A percentile compares a stretch with the other conserved stretches of the same genome.
phyloP scores from a whole-genome alignment of 495 filamentous ascomycete genomes.

The Xylaria telfairii region DNA sequence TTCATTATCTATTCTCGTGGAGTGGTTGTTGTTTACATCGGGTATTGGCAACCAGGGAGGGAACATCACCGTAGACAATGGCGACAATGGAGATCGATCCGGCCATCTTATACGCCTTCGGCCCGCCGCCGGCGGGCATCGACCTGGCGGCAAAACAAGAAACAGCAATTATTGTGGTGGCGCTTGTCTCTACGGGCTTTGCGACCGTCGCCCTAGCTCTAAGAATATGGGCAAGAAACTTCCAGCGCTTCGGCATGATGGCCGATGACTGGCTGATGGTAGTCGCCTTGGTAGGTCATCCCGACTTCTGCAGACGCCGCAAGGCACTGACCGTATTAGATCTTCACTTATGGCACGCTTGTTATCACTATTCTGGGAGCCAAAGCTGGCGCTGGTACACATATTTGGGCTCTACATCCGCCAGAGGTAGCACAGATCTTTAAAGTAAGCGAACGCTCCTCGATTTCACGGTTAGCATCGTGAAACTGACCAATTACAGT shows the following conservation, averaged over 20 bases:
- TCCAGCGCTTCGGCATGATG: constrained; percentile 37
- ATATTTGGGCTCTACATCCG: constrained; percentile 39
- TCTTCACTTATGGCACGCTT: constrained; percentile 39
- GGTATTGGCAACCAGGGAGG: background rate
- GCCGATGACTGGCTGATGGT: constrained; percentile 48
- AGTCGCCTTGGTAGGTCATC: constrained; percentile 37
- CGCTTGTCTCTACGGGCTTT: constrained; percentile 30
- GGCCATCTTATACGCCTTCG: constrained; percentile 30
- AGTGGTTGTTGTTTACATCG: constrained; percentile 1
- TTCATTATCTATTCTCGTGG: constrained; percentile 16
- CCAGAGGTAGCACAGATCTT: constrained; percentile 30
- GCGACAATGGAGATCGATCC: constrained; percentile 30
- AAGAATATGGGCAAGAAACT: constrained; percentile 40
- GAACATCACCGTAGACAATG: constrained; percentile 2
- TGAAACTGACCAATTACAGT: constrained; percentile 22
- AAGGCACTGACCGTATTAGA: constrained; percentile 17
- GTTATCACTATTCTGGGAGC: constrained; percentile 35
- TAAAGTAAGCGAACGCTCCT: constrained; percentile 17
- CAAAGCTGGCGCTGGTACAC: constrained; percentile 36
- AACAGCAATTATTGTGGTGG: constrained; percentile 33
- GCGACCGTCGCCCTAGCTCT: constrained; percentile 42
- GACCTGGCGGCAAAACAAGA: constrained; percentile 39
- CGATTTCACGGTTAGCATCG: background rate
- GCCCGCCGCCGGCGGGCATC: constrained; percentile 34
- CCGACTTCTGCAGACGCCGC: constrained; percentile 16